These are phyloP conservation scores for Knoxdaviesia proteae DNA, from an alignment of 2,329 filamentous ascomycete species.

Conservation along the genomic window DNA sequence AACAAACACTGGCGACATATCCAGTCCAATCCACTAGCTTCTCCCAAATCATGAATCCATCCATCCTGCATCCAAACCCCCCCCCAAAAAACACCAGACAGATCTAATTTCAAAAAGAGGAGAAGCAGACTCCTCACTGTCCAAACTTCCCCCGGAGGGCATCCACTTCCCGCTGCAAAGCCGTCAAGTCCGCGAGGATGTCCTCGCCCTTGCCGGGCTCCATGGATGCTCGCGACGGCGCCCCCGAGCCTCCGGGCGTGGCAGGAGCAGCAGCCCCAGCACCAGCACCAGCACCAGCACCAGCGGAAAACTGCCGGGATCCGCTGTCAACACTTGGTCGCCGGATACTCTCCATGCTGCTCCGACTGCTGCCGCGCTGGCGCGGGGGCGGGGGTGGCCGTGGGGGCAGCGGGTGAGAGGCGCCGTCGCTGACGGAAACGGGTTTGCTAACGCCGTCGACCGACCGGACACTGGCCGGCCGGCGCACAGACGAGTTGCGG, in stretches of 20 bases:
- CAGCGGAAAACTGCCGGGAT: slow-evolving; percentile 2
- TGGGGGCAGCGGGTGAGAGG: slow-evolving; percentile 7
- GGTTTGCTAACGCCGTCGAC: slow-evolving; percentile 15
- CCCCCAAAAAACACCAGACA: too few relatives aligned
- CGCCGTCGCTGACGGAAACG: slow-evolving; percentile 6
- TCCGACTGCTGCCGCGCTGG: slow-evolving; percentile 23
- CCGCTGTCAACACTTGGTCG: slow-evolving; percentile 14
- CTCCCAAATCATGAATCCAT: too few relatives aligned
- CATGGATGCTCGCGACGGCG: slow-evolving; percentile 2
- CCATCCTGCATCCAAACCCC: too few relatives aligned
- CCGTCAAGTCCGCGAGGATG: slow-evolving; percentile 52
- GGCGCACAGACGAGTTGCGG: slow-evolving; percentile 20
- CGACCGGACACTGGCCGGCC: slow-evolving; percentile 21
- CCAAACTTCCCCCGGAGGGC: slow-evolving; percentile 20
- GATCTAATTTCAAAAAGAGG: too few relatives aligned
- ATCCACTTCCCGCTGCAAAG: slow-evolving; percentile 58
- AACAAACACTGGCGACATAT: too few relatives aligned
- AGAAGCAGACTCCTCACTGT: too few relatives aligned
- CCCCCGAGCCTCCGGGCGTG: slow-evolving; percentile 5
- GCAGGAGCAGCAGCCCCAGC: slow-evolving; percentile 5
- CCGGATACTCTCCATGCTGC: slow-evolving; percentile 17
- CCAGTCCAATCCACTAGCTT: too few relatives aligned
- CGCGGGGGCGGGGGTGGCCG: slow-evolving; percentile 29
- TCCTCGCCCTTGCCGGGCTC: slow-evolving; percentile 21
- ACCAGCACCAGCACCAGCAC: slow-evolving; percentile 6